Evolutionary conservation across 805 yeast genomes (phyloP).

Genomic region (Zygoascus tannicola): DNA sequence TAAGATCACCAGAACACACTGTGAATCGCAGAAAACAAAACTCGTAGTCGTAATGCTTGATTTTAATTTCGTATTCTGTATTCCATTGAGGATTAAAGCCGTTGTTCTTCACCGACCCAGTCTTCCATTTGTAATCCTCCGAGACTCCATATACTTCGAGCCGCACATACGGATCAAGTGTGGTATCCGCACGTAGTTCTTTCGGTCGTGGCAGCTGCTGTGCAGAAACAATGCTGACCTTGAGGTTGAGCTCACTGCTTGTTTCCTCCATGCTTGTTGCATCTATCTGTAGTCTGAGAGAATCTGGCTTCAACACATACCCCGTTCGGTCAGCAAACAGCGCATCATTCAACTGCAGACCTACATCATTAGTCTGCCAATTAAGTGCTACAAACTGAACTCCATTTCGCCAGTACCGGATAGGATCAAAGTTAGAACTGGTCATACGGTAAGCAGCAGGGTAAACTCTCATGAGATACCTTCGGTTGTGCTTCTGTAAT

Average conservation of each 20-base stretch:
- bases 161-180: slow-evolving; percentile 52
- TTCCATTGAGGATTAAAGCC: slow-evolving; percentile 90
- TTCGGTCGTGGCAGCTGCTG: slow-evolving; percentile 74
- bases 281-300: slow-evolving; percentile 20
- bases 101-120: slow-evolving; percentile 34
- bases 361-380: slow-evolving; percentile 89
- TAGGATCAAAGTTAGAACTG: slow-evolving; percentile 76
- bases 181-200: slow-evolving; percentile 37
- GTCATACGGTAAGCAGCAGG: slow-evolving; percentile 72
- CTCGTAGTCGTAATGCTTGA: slow-evolving; percentile 23
- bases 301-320: slow-evolving; percentile 65
- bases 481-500: slow-evolving; percentile 66
- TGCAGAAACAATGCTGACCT: slow-evolving; percentile 50
- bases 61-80: slow-evolving; percentile 38
- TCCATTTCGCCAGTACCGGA: slow-evolving; percentile 74
- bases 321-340: slow-evolving; percentile 59
- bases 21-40: slow-evolving; percentile 31
- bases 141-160: slow-evolving; percentile 47
- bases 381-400: slow-evolving; percentile 93
- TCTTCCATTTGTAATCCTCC: slow-evolving; percentile 11
- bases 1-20: slow-evolving; percentile 25
- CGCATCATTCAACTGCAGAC: slow-evolving; percentile 82
- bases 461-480: slow-evolving; percentile 71
- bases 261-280: background rate
- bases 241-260: background rate